Percentiles rank a stretch among this genome's conserved stretches.
phyloP scores from a whole-genome alignment of 2,329 filamentous ascomycete genomes.

The Laburnicola sp. region DNA sequence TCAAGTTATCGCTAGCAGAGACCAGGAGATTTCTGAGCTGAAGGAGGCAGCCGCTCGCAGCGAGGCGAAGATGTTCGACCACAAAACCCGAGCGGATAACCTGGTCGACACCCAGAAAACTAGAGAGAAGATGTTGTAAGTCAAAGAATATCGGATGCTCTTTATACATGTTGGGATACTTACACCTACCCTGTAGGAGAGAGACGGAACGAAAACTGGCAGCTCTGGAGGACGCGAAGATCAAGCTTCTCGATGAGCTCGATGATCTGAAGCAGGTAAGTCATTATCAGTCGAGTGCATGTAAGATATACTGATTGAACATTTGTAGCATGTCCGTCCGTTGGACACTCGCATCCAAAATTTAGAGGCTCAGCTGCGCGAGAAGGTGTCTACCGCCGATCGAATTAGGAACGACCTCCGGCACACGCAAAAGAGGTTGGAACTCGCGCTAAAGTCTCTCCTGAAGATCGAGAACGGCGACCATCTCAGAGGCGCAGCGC shows the following conservation, averaged over 20 bases:
- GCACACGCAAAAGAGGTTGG: slow-evolving; percentile 9
- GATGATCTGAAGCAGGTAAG: neutral
- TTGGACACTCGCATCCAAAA: neutral
- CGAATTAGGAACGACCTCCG: slow-evolving; percentile 23
- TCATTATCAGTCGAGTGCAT: slow-evolving; percentile 9
- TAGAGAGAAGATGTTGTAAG: slow-evolving; percentile 13
- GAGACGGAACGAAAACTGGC: neutral
- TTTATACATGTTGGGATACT: neutral
- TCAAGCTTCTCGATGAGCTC: slow-evolving; percentile 17
- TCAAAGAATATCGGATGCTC: neutral
- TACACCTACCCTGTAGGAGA: neutral
- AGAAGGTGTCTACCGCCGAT: slow-evolving; percentile 26
- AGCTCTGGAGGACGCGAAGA: slow-evolving; percentile 9
- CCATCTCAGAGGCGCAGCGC: slow-evolving; percentile 29
- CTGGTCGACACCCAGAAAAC: slow-evolving; percentile 13
- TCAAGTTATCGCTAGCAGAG: slow-evolving; percentile 6
- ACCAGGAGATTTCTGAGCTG: slow-evolving; percentile 3
- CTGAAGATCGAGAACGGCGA: slow-evolving; percentile 16
- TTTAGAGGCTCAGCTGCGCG: slow-evolving; percentile 12
- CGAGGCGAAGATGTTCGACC: neutral
- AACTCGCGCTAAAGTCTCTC: slow-evolving; percentile 10
- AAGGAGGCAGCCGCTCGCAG: slow-evolving; percentile 6
- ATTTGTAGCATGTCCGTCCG: neutral
- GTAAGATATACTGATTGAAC: slow-evolving; percentile 3
- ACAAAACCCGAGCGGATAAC: slow-evolving; percentile 6